phyloP scores from a whole-genome alignment of 805 yeast genomes.

The Ogataea nitratoaversa region DNA sequence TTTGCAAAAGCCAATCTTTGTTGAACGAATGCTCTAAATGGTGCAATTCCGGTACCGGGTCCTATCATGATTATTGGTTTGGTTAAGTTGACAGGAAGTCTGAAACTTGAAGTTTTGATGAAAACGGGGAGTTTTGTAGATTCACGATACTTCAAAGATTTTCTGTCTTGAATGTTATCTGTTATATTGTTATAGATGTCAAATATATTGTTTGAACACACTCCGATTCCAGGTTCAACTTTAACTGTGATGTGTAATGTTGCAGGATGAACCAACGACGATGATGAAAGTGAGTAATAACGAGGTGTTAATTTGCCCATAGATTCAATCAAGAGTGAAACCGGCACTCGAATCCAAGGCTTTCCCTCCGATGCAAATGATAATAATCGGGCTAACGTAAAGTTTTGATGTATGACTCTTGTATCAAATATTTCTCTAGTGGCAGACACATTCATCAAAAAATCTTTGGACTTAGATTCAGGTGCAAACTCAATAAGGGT shows the following conservation, averaged over 20 bases:
- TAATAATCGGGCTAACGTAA: conserved; percentile 69
- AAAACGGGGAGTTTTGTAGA: conserved; percentile 67
- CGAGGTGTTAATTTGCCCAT: conserved; percentile 81
- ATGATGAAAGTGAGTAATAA: conserved; percentile 88
- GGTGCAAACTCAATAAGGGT: conserved; percentile 77
- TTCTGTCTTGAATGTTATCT: conserved; percentile 16
- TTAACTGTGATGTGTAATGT: conserved; percentile 75
- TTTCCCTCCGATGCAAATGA: conserved; percentile 49
- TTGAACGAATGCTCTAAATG: conserved; percentile 86
- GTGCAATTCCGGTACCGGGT: conserved; percentile 97
- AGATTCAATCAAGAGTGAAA: conserved; percentile 75
- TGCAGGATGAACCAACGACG: conserved; percentile 56
- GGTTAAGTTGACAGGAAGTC: conserved; percentile 73
- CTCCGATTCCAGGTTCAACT: conserved; percentile 68
- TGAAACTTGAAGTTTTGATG: conserved; percentile 83
- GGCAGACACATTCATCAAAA: conserved; percentile 47
- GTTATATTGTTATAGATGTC: conserved; percentile 54
- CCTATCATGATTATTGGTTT: conserved; percentile 89
- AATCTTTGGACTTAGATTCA: conserved; percentile 41
- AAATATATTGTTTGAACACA: conserved; percentile 77
- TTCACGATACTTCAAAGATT: background rate
- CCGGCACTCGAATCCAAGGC: conserved; percentile 70
- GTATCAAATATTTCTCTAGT: conserved; percentile 49
- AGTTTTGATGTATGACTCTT: conserved; percentile 51
- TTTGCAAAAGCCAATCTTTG: conserved; percentile 47